Evolutionary conservation across 306 rosid species (phyloP), one percentile per base, ranked within the genome.

Genomic region (Castanospermum australe): DNA sequence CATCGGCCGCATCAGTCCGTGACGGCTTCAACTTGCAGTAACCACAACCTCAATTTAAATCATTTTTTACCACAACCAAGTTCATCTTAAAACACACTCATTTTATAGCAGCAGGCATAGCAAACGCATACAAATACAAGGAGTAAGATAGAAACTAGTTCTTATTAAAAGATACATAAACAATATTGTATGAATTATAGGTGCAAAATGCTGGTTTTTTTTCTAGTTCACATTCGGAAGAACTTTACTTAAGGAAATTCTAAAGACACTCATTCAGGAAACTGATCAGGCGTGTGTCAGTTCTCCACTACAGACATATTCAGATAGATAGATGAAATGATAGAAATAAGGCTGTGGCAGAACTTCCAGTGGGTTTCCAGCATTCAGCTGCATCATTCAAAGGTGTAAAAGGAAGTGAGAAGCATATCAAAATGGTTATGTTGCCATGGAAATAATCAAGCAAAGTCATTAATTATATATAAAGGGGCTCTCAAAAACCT

Each of bases 381-480:
- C 54, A 17, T 60, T 80, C 84, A 84, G 48, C 88, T 84, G 86
- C 79, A 82, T 71, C 79, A 82, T 71, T 54, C 73, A 82, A 69
- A 76, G 21, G 32, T 30, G 35, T 28, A 15, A 33, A 52, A 69
- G 20, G 9, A 38, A 18, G 55, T 76, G 24, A 76, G 6, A 11
- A n/a, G 14, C 60, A 48, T 48, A 14, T 12, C 17, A 45, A 69
- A 45, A 60, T 21, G 12, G 32, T 66, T 48, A 42, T 78, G 50
- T 56, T 42, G 36, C 18, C 24, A 7, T 57, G 30, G 8, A 73
- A 55, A 39, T 44, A 39, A 67, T 24, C 30, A 22, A 73, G 28
- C 78, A 21, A 73, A 73, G 18, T 11, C 30, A 50, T 52, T 35
- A 18, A 71, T 10, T 15, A 30, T 47, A n/a, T 15, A 30, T 47